Evolutionary conservation across 2,329 filamentous ascomycete species (phyloP).

Genomic region (Ophiostoma quercus): DNA sequence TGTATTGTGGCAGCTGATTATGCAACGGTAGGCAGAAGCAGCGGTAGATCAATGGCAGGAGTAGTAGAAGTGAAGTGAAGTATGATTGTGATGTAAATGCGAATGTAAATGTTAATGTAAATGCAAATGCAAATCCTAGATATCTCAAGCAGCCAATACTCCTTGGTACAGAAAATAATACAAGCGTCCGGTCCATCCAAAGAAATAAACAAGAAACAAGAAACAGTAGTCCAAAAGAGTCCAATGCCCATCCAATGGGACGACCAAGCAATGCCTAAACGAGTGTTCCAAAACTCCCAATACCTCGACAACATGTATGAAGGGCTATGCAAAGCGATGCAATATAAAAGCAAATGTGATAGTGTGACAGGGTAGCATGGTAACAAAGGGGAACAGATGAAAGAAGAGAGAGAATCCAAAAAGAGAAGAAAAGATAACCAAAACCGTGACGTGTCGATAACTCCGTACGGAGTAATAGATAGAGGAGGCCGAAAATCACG

Average conservation of each 20-base stretch:
- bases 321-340: neutral
- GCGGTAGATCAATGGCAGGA: neutral
- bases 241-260: neutral
- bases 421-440: neutral
- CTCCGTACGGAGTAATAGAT: neutral
- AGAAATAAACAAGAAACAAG: neutral
- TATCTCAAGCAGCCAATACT: neutral
- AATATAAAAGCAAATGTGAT: neutral
- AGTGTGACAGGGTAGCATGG: neutral
- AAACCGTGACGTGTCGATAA: neutral
- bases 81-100: too few species aligned
- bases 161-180: neutral
- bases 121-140: neutral
- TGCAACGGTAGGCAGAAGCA: neutral
- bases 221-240: neutral
- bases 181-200: neutral
- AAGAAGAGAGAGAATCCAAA: too few species aligned
- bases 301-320: conserved; percentile 7
- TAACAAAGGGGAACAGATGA: neutral
- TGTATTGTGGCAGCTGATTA: neutral
- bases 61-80: neutral
- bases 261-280: neutral
- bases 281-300: conserved; percentile 12
- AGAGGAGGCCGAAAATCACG: neutral
- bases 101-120: neutral